Base-by-base conservation (phyloP, 495 filamentous ascomycete species). In the Xylaria palmicola region DNA sequence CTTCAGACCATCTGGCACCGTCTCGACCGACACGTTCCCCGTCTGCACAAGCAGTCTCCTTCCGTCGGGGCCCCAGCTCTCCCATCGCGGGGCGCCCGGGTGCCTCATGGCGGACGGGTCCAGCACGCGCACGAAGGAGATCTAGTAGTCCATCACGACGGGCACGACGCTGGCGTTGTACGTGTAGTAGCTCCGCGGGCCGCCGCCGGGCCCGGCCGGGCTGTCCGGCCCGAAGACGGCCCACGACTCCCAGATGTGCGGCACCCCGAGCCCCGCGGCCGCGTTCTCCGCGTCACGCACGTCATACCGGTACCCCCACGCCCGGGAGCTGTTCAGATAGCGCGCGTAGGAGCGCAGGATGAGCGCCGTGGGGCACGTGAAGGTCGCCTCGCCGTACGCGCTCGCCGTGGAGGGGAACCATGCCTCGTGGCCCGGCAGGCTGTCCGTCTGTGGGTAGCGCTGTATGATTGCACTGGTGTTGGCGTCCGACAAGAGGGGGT, bases 381-480 rank as follows among this genome's bases (percentile, higher is more conserved):
- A 89, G 1, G 83, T 87, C 1, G 81, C 77, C 65, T 90, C 87
- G 39, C 83, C 83, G 65, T 86, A 88, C 27, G 77, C 76, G 6
- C 77, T 71, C 47, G 81, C 79, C 58, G 82, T 62, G 13, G 70
- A 66, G 7, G 77, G 72, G 63, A 75, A 80, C 71, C 72, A 80
- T 6, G 63, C n/a, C 3, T 30, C 64, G 65, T 67, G 73, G 2
- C 55, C 20, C 8, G 74, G 71, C 1, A 75, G n/a, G 6, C 65
- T 56, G 10, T 63, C 27, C 10, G 60, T 32, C 1, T 37, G 49
- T 19, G 74, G 67, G 54, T 77, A 78, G 9, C 6, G 58, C 10
- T 27, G n/a, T 0, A 69, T 27, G 24, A 85, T 78, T 29, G 73
- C 61, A 26, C 71, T 72, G 15, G 80, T 74, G 52, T 86, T 83